phyloP scores from a whole-genome alignment of 2,329 filamentous ascomycete genomes.

The Fusarium sp. region DNA sequence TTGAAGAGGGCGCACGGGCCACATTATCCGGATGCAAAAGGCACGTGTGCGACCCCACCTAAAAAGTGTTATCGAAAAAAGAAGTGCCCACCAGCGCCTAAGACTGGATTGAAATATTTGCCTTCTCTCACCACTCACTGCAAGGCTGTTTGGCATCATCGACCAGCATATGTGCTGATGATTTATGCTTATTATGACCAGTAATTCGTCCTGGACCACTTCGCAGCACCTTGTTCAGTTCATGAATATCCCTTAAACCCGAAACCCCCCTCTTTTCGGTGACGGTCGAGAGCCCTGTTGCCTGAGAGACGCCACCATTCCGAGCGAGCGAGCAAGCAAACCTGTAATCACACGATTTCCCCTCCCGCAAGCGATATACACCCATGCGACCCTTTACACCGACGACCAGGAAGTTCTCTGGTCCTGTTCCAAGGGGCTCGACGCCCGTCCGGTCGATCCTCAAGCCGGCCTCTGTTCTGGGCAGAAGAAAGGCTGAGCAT shows the following conservation, averaged over 20 bases:
- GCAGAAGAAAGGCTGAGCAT: slow-evolving; percentile 59
- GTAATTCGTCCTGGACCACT: slow-evolving; percentile 25
- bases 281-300: slow-evolving; percentile 35
- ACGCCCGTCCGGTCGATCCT: slow-evolving; percentile 67
- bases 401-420: slow-evolving; percentile 49
- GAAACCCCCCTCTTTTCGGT: slow-evolving; percentile 16
- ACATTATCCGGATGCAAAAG: slow-evolving; percentile 6
- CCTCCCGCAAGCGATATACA: slow-evolving; percentile 18
- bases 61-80: slow-evolving; percentile 40
- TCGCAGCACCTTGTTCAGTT: slow-evolving; percentile 39
- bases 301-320: slow-evolving; percentile 44
- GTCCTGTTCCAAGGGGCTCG: slow-evolving; percentile 49
- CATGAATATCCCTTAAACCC: slow-evolving; percentile 41
- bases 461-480: slow-evolving; percentile 60
- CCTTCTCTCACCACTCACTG: slow-evolving; percentile 16
- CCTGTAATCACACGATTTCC: slow-evolving; percentile 15
- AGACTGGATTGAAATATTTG: slow-evolving; percentile 21
- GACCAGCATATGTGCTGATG: slow-evolving; percentile 20
- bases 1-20: slow-evolving; percentile 22
- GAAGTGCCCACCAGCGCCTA: slow-evolving; percentile 40
- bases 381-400: slow-evolving; percentile 50
- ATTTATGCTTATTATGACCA: slow-evolving; percentile 46
- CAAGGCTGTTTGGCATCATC: slow-evolving; percentile 14
- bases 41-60: slow-evolving; percentile 50
- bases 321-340: slow-evolving; percentile 24